Percentiles rank a stretch among this genome's conserved stretches.
phyloP scores from a whole-genome alignment of 2,329 filamentous ascomycete species.

The Herpomyces periplanetae region DNA sequence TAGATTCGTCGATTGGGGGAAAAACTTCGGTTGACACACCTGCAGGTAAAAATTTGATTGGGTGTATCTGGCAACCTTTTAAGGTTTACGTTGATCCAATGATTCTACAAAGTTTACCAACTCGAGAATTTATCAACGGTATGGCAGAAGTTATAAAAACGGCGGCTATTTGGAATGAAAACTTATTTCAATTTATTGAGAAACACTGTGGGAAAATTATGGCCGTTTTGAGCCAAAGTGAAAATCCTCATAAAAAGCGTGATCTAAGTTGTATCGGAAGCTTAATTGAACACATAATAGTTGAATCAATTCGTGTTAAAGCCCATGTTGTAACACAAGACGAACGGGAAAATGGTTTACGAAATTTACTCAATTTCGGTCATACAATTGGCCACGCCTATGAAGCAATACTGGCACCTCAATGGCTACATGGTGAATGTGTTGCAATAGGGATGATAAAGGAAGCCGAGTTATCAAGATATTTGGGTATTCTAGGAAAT shows the following conservation, averaged over 20 bases:
- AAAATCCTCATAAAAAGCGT: no score
- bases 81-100: conserved; percentile 74
- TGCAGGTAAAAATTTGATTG: conserved; percentile 75
- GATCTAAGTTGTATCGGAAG: no score
- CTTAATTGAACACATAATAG: conserved; percentile 21
- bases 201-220: conserved; percentile 39
- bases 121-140: conserved; percentile 79
- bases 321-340: conserved; percentile 75
- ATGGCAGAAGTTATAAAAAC: conserved; percentile 98
- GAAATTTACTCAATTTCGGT: conserved; percentile 84
- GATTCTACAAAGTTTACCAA: conserved; percentile 61
- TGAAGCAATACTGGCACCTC: conserved; percentile 73
- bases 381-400: conserved; percentile 92
- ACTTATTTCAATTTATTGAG: conserved; percentile 50
- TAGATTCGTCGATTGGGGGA: conserved; percentile 86
- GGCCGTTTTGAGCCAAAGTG: no score
- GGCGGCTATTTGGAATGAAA: conserved; percentile 71
- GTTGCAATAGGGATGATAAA: conserved; percentile 96
- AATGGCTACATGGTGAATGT: conserved; percentile 75
- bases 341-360: conserved; percentile 64
- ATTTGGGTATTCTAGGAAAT: conserved; percentile 45
- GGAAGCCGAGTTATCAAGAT: conserved; percentile 66
- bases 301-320: conserved; percentile 71
- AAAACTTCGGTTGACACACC: conserved; percentile 95
- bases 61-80: conserved; percentile 79